Base-by-base conservation (phyloP, 768 basidiomycete genomes). In the Sporobolomyces pararoseus region DNA sequence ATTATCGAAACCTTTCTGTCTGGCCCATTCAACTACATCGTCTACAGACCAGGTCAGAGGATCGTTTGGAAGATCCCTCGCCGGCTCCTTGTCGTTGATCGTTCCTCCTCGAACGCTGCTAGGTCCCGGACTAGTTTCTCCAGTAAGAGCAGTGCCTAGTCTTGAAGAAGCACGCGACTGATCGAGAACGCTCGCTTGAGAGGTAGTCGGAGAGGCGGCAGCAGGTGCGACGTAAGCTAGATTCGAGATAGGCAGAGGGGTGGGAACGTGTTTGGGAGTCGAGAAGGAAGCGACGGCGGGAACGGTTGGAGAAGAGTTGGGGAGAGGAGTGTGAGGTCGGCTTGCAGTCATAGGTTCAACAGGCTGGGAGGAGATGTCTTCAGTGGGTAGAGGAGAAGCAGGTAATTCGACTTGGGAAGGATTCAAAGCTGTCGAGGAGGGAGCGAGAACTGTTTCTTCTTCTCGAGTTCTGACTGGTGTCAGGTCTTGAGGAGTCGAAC, bases 11-110 rank as follows among this genome's bases (percentile, higher is more conserved):
- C 90, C 90, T 81, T 89, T 91, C 39, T 80, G 80, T 77, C 84
- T 86, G 32, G 91, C 80, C 96, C 96, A 99, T 0, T 88, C 88
- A 2, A 92, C 83, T 9, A 99, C 96, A 47, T 97, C 88, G 0
- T 90, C 89, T 0, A 97, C 86, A 0, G 80, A 83, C 96, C 96
- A 99, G 64, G 84, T 62, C 82, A 0, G 77, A 61, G 72, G 74
- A 47, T 66, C 69, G 9, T 42, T 47, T 3, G 72, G 72, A 5
- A 70, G 21, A 1, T 54, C 54, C 23, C 55, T n/a, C 5, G 16
- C 3, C 5, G 23, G 27, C 5, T 61, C 46, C 21, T 47, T 49
- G 46, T n/a, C 46, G 46, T 2, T 32, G 7, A 13, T 31, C 35
- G 25, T n/a, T 16, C 37, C 54, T 27, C 58, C 58, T 29, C 58